Evolutionary conservation across 1,139 yeast species (phyloP), one percentile per base, ranked within the genome.

Genomic region (Hyphopichia fennica): DNA sequence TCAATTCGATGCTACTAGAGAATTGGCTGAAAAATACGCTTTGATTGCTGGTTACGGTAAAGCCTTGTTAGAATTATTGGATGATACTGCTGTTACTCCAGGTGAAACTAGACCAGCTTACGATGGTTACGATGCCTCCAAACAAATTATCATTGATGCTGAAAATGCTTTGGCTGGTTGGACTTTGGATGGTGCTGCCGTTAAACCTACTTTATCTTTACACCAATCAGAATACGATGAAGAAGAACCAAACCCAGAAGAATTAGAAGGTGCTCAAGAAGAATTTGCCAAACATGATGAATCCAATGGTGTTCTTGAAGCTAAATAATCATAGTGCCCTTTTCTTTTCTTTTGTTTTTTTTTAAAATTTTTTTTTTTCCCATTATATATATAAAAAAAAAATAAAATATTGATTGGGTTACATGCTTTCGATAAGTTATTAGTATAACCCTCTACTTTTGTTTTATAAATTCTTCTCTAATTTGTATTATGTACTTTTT

Each of bases 21-120:
- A 93, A 76, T 90, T 87, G 74, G 85, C 96, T 57, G 99, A 93
- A 78, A 93, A 93, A 77, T 77, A 87, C 57, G 98, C 98, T 41
- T 78, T 93, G 63, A 89, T 93, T 73, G 97, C 98, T 55, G 97
- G 97, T 56, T 93, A 93, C 79, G 98, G 99, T 72, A 93, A 91
- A 80, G 97, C 97, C 39, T 75, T 93, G 51, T 81, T 93, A 65
- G 98, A 93, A 77, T 82, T 93, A 65, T 81, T 93, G 65, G 98
- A 93, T 67, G 98, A 91, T 69, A 75, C 95, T 54, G 95, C 98
- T 49, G 97, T 93, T 53, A 91, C 98, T 52, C 99, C 99, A 52
- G 99, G 99, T 75, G 99, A 93, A 78, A 88, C 96, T 49, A 89
- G 98, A 77, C 95, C 96, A 35, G 95, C 96, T 48, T 93, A 93